Base-by-base conservation (phyloP, 805 yeast genomes). In the Jamesozyma jinghongensis region DNA sequence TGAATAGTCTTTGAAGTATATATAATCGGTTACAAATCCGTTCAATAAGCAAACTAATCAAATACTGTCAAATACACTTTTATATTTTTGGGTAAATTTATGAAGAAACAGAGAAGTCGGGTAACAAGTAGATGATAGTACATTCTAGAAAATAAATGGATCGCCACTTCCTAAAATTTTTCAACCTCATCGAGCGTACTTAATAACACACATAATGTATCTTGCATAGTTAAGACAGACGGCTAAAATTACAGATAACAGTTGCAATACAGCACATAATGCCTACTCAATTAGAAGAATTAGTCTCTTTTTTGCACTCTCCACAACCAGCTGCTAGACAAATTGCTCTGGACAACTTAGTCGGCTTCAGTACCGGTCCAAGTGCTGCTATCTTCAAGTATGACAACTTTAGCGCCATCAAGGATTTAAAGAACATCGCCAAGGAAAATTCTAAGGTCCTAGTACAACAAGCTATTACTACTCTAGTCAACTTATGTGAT, bases 321-420 rank as follows among this genome's bases (percentile, higher is more conserved):
- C 81, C 84, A 1, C 85, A 82, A 55, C 79, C 83, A 2, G 81
- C 81, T 10, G 84, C 86, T 26, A 77, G 81, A 44, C 85, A 81
- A 51, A 80, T 87, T 42, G 97, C 97, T 0, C 67, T 88, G 36
- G 92, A 84, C 52, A 79, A 86, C 57, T 61, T 87, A 40, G 86
- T 85, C 11, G 94, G 88, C 2, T 85, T 72, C 59, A 81, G 94
- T 8, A 75, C 79, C 35, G 90, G 90, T 7, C 69, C 79, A 3
- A 74, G 79, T 28, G 77, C 75, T 38, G 65, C 68, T 29, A 68
- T 85, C 25, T 90, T 90, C 66, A 71, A 74, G 46, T 73, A 77
- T 53, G 79, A 85, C 56, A 73, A 83, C 52, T 79, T 69, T 54
- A 73, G 73, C 45, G 82, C 95, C 4, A 73, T 87, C 44, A 69